Conservation (phyloP, 805 yeast species). For the Myxozyma neotropica region DNA sequence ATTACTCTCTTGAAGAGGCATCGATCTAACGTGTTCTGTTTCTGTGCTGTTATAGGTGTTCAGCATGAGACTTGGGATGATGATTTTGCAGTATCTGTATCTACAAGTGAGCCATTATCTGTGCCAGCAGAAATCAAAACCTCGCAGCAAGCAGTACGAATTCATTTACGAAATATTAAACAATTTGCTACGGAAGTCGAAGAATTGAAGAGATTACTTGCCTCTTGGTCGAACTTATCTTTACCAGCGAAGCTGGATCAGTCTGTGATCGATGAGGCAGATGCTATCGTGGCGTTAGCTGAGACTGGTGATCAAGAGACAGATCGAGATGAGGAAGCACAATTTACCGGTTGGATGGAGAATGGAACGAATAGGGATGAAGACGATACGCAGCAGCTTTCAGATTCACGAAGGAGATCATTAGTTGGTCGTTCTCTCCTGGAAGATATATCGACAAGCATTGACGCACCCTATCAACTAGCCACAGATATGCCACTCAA, state of each 20-base stretch:
- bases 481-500: background rate
- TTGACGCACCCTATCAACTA: background rate
- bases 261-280: conserved; percentile 24
- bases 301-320: conserved; percentile 14
- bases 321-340: background rate
- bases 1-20: background rate
- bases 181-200: conserved; percentile 21
- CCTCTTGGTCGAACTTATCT: background rate
- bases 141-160: conserved; percentile 16
- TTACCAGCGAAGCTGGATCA: background rate
- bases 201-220: conserved; percentile 6
- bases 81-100: conserved; percentile 20
- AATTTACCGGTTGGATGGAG: background rate
- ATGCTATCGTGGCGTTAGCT: conserved; percentile 26
- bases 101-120: background rate
- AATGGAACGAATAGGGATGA: background rate
- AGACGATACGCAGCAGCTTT: background rate
- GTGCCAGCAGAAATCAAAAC: conserved; percentile 19
- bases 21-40: background rate
- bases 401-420: conserved; percentile 2
- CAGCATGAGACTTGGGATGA: conserved; percentile 32
- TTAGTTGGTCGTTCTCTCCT: conserved; percentile 4
- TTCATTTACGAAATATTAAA: conserved; percentile 21
- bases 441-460: conserved; percentile 6
- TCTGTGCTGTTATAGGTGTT: background rate